phyloP scores from a whole-genome alignment of 2,329 filamentous ascomycete species.

The Cordyceps javanica region DNA sequence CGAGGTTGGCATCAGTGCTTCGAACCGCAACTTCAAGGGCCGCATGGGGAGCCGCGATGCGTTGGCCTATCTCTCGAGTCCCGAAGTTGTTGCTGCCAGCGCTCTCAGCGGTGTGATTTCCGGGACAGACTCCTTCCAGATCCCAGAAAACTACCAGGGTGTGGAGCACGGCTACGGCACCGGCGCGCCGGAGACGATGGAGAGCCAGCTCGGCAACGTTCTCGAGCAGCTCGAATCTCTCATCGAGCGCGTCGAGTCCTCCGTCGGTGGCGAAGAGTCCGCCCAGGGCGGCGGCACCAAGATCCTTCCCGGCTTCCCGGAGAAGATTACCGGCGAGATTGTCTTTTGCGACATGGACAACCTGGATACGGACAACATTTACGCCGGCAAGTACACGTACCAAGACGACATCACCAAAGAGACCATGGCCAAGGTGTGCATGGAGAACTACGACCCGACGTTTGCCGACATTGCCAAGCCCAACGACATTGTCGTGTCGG shows the following conservation, averaged over 20 bases:
- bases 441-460: slow-evolving; percentile 82
- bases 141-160: slow-evolving; percentile 42
- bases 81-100: slow-evolving; percentile 87
- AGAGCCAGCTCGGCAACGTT: background rate
- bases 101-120: slow-evolving; percentile 67
- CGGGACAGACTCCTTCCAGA: slow-evolving; percentile 73
- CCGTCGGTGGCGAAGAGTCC: slow-evolving; percentile 11
- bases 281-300: slow-evolving; percentile 44
- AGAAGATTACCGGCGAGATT: slow-evolving; percentile 77
- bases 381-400: slow-evolving; percentile 77
- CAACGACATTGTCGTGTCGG: slow-evolving; percentile 76
- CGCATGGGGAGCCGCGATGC: slow-evolving; percentile 62
- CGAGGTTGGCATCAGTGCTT: slow-evolving; percentile 80
- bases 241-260: slow-evolving; percentile 15
- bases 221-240: slow-evolving; percentile 16
- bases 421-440: slow-evolving; percentile 82
- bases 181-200: slow-evolving; percentile 5
- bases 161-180: slow-evolving; percentile 16
- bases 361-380: slow-evolving; percentile 89
- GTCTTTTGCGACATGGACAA: slow-evolving; percentile 77
- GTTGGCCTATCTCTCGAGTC: slow-evolving; percentile 79
- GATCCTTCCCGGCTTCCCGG: slow-evolving; percentile 80
- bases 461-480: slow-evolving; percentile 60
- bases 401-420: slow-evolving; percentile 72
- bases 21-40: slow-evolving; percentile 79